Evolutionary conservation across 306 rosid genomes (phyloP).

Genomic region (Comarum palustre): DNA sequence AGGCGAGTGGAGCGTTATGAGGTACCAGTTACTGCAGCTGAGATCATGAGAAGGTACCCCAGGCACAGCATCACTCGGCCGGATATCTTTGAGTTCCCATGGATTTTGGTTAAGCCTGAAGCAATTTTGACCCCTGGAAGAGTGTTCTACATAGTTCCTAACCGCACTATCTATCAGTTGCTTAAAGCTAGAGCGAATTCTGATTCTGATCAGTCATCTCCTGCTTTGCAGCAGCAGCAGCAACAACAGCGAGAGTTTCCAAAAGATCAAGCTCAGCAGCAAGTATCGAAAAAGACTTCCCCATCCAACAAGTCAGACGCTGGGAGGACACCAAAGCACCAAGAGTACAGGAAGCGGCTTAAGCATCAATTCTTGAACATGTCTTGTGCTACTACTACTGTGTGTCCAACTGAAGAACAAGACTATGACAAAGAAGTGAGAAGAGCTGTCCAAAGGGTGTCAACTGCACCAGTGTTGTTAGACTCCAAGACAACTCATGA

Average conservation of each 20-base stretch:
- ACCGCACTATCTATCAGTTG: constrained; percentile 48
- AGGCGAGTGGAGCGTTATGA: constrained; percentile 43
- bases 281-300: background rate
- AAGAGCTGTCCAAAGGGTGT: background rate
- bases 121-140: constrained; percentile 52
- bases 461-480: constrained; percentile 4
- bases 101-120: constrained; percentile 67
- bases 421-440: background rate
- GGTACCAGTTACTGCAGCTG: constrained; percentile 50
- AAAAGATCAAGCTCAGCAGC: background rate
- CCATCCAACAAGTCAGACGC: constrained; percentile 4
- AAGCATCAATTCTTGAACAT: background rate
- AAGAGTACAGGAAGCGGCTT: background rate
- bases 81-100: constrained; percentile 59
- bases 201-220: background rate
- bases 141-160: constrained; percentile 60
- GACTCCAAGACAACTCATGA: background rate
- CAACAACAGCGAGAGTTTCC: background rate
- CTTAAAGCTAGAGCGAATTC: constrained; percentile 32
- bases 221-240: background rate
- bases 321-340: constrained; percentile 34
- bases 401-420: constrained; percentile 8
- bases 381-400: constrained; percentile 3
- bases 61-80: constrained; percentile 63
- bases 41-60: constrained; percentile 54